Base-by-base conservation (phyloP, 345 rosid genomes). In the Eucalyptus regnans region DNA sequence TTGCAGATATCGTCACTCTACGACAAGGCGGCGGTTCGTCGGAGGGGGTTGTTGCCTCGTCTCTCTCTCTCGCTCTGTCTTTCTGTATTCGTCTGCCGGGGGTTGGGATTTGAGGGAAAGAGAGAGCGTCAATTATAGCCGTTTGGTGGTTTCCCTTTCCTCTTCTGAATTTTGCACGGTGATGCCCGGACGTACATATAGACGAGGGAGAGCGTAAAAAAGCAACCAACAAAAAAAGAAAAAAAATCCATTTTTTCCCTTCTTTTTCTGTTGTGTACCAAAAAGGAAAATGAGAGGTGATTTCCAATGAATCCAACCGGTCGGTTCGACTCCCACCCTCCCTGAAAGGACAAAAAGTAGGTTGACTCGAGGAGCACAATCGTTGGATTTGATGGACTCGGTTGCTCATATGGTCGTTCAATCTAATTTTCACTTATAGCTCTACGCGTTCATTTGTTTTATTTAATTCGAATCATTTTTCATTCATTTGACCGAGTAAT, bases 1-100 rank as follows among this genome's bases (percentile, higher is more conserved):
- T 86, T 90, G 48, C 92, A 93, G 13, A 93, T 87, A 89, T 91
- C 93, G 87, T 93, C 94, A 43, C 90, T 90, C 92, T 91, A 16
- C 58, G 58, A 52, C 79, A 23, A 11, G 7, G 66, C 31, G 46
- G 18, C 11, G 83, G 46, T 37, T 71, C 13, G 81, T 18, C 62
- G 29, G 2, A 10, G 9, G 8, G 25, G 83, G 13, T 18, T 31
- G 83, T 18, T 37, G 83, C 83, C 14, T 3, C 20, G 46, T 20
- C 79, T 64, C 41, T 6, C 23, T 16, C 6, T 9, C 23, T 31
- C 79, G 15, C 23, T n/a, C 23, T 12, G 33, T 66, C 76, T 68
- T 41, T 68, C 6, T 68, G 43, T 33, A 16, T n/a, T n/a, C 41
- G 44, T 37, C 43, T 9, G 68, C 31, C 27, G 46, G 29, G 48